Evolutionary conservation across 805 yeast species (phyloP).

Genomic region (Metschnikowia drakensbergensis): DNA sequence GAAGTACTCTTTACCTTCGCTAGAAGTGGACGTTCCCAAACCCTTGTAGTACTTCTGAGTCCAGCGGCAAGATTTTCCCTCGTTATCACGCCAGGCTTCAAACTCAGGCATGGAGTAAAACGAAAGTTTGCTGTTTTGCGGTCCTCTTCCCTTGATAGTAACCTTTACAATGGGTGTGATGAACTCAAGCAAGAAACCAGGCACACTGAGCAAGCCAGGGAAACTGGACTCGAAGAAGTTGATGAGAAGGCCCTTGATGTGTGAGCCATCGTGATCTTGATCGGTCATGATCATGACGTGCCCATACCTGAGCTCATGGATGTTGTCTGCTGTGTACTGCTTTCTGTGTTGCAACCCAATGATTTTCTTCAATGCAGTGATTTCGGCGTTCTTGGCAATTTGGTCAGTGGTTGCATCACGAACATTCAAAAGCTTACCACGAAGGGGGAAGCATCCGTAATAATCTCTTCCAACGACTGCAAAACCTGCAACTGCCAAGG

Average conservation of each 20-base stretch:
- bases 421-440: constrained; percentile 93
- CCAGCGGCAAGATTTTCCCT: constrained; percentile 74
- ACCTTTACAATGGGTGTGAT: constrained; percentile 96
- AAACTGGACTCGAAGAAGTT: constrained; percentile 90
- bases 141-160: constrained; percentile 54
- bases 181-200: constrained; percentile 89
- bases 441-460: constrained; percentile 91
- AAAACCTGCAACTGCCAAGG: constrained; percentile 88
- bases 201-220: constrained; percentile 86
- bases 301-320: constrained; percentile 81
- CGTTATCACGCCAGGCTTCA: constrained; percentile 86
- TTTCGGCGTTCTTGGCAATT: constrained; percentile 87
- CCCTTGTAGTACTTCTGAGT: constrained; percentile 96
- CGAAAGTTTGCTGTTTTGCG: constrained; percentile 51
- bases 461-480: constrained; percentile 93
- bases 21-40: constrained; percentile 87
- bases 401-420: constrained; percentile 97
- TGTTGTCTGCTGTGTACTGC: constrained; percentile 56
- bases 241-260: constrained; percentile 91
- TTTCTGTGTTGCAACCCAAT: constrained; percentile 94
- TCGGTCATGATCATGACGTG: constrained; percentile 99
- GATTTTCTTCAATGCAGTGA: constrained; percentile 91
- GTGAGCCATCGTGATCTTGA: constrained; percentile 99
- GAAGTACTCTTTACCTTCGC: constrained; percentile 86
- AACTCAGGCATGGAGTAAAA: constrained; percentile 96